Evolutionary conservation across 345 rosid genomes (phyloP).

Genomic region (Ailanthus altissimus): DNA sequence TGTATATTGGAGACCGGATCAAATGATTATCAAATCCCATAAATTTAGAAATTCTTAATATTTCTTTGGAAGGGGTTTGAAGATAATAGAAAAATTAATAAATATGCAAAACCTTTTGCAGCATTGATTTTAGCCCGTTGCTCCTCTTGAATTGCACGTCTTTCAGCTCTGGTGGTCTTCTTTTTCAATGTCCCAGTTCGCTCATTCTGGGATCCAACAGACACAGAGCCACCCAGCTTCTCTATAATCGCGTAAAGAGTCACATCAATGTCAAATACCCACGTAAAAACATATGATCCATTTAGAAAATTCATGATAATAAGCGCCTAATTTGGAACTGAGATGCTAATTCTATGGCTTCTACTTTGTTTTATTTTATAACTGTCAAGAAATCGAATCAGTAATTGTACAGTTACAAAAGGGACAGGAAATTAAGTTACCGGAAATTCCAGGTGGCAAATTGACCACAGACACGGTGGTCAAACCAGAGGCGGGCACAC

Average conservation of each 20-base stretch:
- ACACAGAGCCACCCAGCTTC: slow-evolving; percentile 41
- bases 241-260: slow-evolving; percentile 36
- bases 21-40: background rate
- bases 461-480: slow-evolving; percentile 70
- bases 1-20: too few relatives aligned
- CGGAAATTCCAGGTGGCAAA: slow-evolving; percentile 61
- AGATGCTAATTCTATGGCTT: too few relatives aligned
- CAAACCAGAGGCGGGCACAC: slow-evolving; percentile 67
- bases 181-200: slow-evolving; percentile 61
- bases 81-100: background rate
- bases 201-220: slow-evolving; percentile 53
- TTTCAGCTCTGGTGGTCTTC: slow-evolving; percentile 87
- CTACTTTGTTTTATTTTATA: too few relatives aligned
- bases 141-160: slow-evolving; percentile 91
- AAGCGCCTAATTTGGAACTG: too few relatives aligned
- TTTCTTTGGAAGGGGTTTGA: background rate
- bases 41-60: background rate
- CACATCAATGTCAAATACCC: background rate
- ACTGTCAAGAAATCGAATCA: too few relatives aligned
- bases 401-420: too few relatives aligned
- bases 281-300: background rate
- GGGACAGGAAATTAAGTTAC: slow-evolving; percentile 31
- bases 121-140: slow-evolving; percentile 92
- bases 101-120: slow-evolving; percentile 62
- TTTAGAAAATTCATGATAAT: too few relatives aligned